Percentiles rank a stretch among this genome's conserved stretches.
phyloP scores from a whole-genome alignment of 345 rosid genomes.

The Noccaea bulbosa region DNA sequence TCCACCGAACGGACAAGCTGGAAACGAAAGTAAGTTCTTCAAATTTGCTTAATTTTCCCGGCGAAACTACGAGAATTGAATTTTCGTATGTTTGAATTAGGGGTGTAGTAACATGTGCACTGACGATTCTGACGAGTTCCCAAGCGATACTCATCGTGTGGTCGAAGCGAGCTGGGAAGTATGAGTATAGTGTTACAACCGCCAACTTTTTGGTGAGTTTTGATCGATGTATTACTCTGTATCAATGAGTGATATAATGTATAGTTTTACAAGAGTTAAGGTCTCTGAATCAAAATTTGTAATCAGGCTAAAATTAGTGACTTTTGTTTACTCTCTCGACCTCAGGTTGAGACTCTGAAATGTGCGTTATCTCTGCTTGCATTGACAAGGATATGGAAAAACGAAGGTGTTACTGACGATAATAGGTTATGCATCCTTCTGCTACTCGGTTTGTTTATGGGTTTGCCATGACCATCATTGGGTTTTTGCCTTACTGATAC shows the following conservation, averaged over 20 bases:
- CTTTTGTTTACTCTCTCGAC: conserved; percentile 23
- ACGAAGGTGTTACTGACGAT: conserved; percentile 87
- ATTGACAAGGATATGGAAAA: conserved; percentile 77
- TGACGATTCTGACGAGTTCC: conserved; percentile 90
- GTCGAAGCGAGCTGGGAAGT: conserved; percentile 99
- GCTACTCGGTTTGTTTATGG: background rate
- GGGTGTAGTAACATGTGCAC: conserved; percentile 75
- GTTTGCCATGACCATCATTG: background rate
- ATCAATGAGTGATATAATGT: conserved; percentile 5
- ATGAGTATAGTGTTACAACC: conserved; percentile 94
- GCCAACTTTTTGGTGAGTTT: conserved; percentile 87
- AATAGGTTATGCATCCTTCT: conserved; percentile 58
- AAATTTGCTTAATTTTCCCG: background rate
- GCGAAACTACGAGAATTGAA: background rate
- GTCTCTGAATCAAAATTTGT: background rate
- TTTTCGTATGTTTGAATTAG: conserved; percentile 41
- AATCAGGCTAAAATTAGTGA: background rate
- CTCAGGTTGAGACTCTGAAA: conserved; percentile 93
- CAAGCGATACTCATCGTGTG: conserved; percentile 97
- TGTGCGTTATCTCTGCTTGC: conserved; percentile 87
- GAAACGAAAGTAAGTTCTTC: conserved; percentile 72
- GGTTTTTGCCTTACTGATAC: conserved; percentile 12
- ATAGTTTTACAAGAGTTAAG: background rate
- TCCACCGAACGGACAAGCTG: conserved; percentile 58
- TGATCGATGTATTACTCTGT: background rate